A percentile compares a stretch with the other conserved stretches of the same genome.
Conservation (phyloP, 1,284 basidiomycete genomes). For the Puccinia novopanici region DNA sequence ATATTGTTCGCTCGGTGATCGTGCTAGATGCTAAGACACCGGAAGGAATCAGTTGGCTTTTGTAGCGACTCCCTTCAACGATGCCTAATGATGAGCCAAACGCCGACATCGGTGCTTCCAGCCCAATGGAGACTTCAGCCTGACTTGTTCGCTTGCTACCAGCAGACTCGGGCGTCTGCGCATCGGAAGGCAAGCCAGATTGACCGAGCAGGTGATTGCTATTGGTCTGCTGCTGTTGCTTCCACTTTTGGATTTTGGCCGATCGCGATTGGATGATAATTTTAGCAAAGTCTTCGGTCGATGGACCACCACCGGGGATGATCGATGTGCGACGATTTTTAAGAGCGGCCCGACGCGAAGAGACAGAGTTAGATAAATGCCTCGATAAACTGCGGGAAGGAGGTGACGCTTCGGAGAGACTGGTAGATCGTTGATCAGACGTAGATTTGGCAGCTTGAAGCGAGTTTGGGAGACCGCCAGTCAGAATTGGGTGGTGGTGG, state of each 20-base stretch:
- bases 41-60: background rate
- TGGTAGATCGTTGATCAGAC: constrained; percentile 49
- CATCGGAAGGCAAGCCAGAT: background rate
- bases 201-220: constrained; percentile 8
- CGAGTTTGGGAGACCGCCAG: background rate
- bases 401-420: constrained; percentile 30
- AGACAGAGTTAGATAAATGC: constrained; percentile 38
- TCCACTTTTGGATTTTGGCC: constrained; percentile 65
- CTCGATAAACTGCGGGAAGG: constrained; percentile 12
- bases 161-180: background rate
- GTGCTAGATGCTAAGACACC: too few species aligned
- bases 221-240: constrained; percentile 52
- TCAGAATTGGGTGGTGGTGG: background rate
- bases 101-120: background rate
- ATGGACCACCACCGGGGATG: constrained; percentile 51
- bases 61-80: constrained; percentile 32
- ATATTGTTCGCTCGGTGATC: too few species aligned
- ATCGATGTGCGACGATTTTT: constrained; percentile 49
- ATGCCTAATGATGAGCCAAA: constrained; percentile 29
- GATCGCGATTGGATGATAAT: constrained; percentile 65
- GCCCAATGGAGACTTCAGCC: background rate
- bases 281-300: constrained; percentile 64
- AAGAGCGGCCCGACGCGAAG: constrained; percentile 32
- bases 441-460: constrained; percentile 10
- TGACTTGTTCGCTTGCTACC: background rate